These are phyloP conservation scores for Alternaria ethzedia DNA, from an alignment of 2,329 filamentous ascomycete species.

Conservation along the genomic window DNA sequence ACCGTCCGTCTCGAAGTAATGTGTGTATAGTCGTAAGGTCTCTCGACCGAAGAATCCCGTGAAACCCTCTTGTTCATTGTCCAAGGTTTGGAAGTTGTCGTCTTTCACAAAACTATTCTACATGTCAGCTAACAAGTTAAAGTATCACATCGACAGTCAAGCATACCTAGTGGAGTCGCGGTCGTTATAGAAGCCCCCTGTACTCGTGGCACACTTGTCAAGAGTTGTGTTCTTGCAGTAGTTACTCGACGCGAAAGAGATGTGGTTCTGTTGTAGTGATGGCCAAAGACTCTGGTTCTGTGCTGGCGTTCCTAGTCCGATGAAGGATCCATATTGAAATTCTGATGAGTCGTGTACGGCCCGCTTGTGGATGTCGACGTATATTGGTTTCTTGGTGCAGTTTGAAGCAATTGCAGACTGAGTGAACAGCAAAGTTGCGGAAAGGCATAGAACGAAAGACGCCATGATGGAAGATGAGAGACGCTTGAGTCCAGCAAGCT, in stretches of 20 bases:
- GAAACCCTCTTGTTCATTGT: slow-evolving; percentile 27
- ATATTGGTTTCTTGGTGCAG: slow-evolving; percentile 50
- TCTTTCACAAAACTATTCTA: slow-evolving; percentile 30
- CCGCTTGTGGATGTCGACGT: slow-evolving; percentile 54
- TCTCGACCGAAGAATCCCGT: slow-evolving; percentile 44
- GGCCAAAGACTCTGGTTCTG: slow-evolving; percentile 56
- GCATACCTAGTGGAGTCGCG: slow-evolving; percentile 43
- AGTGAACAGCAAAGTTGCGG: slow-evolving; percentile 44
- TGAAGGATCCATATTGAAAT: slow-evolving; percentile 55
- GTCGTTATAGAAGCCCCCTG: slow-evolving; percentile 44
- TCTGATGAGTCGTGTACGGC: slow-evolving; percentile 49
- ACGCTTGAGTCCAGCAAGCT: slow-evolving; percentile 41
- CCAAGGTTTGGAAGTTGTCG: slow-evolving; percentile 33
- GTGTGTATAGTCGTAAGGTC: slow-evolving; percentile 48
- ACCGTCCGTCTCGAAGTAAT: slow-evolving; percentile 49
- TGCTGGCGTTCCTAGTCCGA: slow-evolving; percentile 51
- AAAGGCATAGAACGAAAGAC: slow-evolving; percentile 32
- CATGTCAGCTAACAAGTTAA: slow-evolving; percentile 16
- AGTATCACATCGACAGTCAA: background rate
- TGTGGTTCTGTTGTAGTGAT: slow-evolving; percentile 52
- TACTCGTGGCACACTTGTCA: slow-evolving; percentile 39
- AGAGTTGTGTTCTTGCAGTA: slow-evolving; percentile 49
- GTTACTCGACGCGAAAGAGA: slow-evolving; percentile 43
- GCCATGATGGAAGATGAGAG: slow-evolving; percentile 33
- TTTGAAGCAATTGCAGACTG: slow-evolving; percentile 47